Percentiles rank a stretch among this genome's conserved stretches.
phyloP scores from a whole-genome alignment of 2,329 filamentous ascomycete genomes.

The Cryoendolithus antarcticus region DNA sequence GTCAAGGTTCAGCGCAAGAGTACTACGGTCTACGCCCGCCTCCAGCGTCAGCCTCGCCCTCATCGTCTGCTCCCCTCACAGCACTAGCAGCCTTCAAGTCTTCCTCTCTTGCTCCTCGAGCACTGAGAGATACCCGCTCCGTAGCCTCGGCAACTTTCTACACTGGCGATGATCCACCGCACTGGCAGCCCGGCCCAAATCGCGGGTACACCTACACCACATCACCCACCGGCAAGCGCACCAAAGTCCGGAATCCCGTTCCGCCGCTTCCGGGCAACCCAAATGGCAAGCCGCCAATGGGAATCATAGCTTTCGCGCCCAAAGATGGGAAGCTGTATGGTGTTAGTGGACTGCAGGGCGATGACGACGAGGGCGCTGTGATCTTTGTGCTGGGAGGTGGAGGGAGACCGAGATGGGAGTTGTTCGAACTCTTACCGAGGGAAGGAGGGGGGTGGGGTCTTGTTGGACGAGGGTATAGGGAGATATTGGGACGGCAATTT shows the following conservation, averaged over 20 bases:
- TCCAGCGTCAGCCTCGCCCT: conserved; percentile 16
- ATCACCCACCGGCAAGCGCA: conserved; percentile 25
- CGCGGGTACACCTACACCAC: conserved; percentile 14
- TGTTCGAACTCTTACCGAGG: conserved; percentile 18
- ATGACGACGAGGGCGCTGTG: conserved; percentile 14
- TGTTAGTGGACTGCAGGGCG: conserved; percentile 1
- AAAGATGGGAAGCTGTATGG: conserved; percentile 6
- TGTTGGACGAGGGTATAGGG: conserved; percentile 20
- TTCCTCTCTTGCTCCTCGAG: conserved; percentile 49
- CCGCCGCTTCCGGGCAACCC: conserved; percentile 42
- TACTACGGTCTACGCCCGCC: conserved; percentile 22
- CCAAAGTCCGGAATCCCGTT: conserved; percentile 20
- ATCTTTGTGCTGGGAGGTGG: conserved; percentile 24
- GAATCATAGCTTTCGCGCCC: conserved; percentile 63
- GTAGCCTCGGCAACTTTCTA: conserved; percentile 73
- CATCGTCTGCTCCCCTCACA: conserved; percentile 9
- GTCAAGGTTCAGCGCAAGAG: conserved; percentile 21
- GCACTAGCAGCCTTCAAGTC: conserved; percentile 18
- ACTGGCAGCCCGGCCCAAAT: conserved; percentile 22
- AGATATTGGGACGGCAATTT: conserved; percentile 23
- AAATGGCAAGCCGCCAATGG: conserved; percentile 57
- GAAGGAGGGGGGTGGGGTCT: conserved; percentile 15
- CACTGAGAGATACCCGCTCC: conserved; percentile 84
- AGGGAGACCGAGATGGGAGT: conserved; percentile 23
- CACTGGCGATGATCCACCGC: conserved; percentile 50